These are phyloP conservation scores for Bocquillonia castaneifolia DNA, from an alignment of 441 rosid species.

Conservation along the genomic window DNA sequence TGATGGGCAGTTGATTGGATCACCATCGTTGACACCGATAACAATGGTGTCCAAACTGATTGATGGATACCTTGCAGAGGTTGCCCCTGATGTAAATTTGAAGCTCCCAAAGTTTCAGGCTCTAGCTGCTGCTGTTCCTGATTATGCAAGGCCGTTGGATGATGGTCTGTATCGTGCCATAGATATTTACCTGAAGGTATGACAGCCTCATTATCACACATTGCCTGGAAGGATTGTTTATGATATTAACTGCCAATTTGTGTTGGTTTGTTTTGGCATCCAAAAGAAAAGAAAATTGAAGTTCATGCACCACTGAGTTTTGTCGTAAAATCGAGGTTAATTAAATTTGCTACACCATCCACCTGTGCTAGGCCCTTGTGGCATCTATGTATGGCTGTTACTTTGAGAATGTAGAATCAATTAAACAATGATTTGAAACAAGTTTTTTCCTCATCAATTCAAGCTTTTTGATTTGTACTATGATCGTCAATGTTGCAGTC, in stretches of 20 bases:
- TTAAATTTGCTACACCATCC: not conserved
- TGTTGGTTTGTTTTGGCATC: slow-evolving; percentile 15
- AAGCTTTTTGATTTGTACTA: slow-evolving; percentile 14
- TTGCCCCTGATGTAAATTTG: slow-evolving; percentile 87
- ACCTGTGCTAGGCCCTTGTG: not conserved
- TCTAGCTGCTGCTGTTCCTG: slow-evolving; percentile 87
- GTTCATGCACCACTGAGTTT: not conserved
- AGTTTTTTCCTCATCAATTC: not conserved
- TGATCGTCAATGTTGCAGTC: slow-evolving; percentile 50
- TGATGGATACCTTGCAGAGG: slow-evolving; percentile 95
- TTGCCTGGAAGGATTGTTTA: slow-evolving; percentile 4
- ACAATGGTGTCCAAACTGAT: slow-evolving; percentile 83
- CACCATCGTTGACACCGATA: slow-evolving; percentile 80
- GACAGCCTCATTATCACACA: not conserved
- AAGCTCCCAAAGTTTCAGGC: slow-evolving; percentile 91
- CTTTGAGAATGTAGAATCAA: not conserved
- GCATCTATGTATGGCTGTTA: not conserved
- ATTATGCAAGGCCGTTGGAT: slow-evolving; percentile 76
- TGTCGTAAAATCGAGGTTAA: no score
- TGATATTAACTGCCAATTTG: slow-evolving; percentile 7
- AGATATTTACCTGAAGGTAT: slow-evolving; percentile 89
- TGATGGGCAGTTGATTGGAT: slow-evolving; percentile 72
- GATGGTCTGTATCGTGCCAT: slow-evolving; percentile 96
- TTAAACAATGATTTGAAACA: not conserved
- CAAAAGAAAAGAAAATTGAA: not conserved